Evolutionary conservation across 108 stramenopile species (phyloP).

Genomic region (Skeletonema tropicum): DNA sequence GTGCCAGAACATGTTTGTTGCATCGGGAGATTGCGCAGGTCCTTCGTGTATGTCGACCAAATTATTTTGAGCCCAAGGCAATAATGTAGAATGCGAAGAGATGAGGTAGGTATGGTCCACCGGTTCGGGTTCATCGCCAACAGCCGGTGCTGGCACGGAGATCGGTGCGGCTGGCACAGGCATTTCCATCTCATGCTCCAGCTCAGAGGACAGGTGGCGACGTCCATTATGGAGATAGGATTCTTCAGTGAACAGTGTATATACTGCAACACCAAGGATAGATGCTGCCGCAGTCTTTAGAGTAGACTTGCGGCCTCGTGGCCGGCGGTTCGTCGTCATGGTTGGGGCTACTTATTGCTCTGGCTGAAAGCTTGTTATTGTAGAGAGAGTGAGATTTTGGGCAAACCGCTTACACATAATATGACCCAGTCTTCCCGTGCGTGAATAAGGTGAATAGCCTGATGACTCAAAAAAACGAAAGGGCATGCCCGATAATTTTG

Average conservation of each 20-base stretch:
- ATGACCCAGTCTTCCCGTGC: too few species aligned
- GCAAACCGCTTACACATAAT: too few species aligned
- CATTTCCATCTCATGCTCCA: background rate
- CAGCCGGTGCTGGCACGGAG: background rate
- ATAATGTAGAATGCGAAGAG: conserved; percentile 2
- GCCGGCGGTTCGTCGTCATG: conserved; percentile 2
- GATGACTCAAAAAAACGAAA: too few species aligned
- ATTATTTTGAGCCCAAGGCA: conserved; percentile 48
- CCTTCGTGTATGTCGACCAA: conserved; percentile 32
- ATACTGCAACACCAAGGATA: background rate
- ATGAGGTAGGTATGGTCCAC: background rate
- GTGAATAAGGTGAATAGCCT: too few species aligned
- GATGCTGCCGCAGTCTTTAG: conserved; percentile 3
- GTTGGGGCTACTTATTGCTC: background rate
- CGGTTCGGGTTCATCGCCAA: background rate
- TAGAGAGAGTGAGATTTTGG: too few species aligned
- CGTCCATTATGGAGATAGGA: background rate
- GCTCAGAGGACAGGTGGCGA: background rate
- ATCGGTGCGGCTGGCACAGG: background rate
- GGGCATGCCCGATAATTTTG: too few species aligned
- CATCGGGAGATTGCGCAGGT: conserved; percentile 13
- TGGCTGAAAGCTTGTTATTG: too few species aligned
- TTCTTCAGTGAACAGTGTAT: background rate
- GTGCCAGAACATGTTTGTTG: conserved; percentile 43
- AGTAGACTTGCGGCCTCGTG: background rate